Conservation (phyloP, 169 alveolate genomes). For the Hepatocystis sp. region DNA sequence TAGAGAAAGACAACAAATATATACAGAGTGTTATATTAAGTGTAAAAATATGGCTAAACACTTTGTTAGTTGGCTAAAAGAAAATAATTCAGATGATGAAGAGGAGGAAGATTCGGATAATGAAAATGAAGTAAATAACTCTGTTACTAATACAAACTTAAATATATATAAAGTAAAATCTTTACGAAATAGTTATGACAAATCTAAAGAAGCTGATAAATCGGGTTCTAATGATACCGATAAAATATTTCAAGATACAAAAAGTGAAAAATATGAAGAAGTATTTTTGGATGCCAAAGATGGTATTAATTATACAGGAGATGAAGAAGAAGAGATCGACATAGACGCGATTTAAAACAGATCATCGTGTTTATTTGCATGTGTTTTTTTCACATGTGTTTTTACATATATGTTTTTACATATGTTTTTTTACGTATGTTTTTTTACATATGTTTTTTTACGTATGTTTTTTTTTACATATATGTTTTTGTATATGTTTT, state of each 20-base stretch:
- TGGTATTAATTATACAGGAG: slow-evolving; percentile 64
- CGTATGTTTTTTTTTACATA: too few relatives aligned
- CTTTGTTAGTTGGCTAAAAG: slow-evolving; percentile 87
- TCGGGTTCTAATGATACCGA: slow-evolving; percentile 12
- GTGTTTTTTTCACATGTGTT: too few relatives aligned
- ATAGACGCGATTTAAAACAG: slow-evolving; percentile 52
- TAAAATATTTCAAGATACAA: slow-evolving; percentile 68
- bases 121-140: slow-evolving; percentile 36
- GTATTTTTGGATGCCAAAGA: slow-evolving; percentile 76
- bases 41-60: slow-evolving; percentile 87
- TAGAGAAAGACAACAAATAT: slow-evolving; percentile 66
- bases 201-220: slow-evolving; percentile 14
- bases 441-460: too few relatives aligned
- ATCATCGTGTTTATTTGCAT: too few relatives aligned
- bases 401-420: too few relatives aligned
- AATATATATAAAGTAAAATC: slow-evolving; percentile 44
- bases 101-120: slow-evolving; percentile 74
- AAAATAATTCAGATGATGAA: slow-evolving; percentile 80
- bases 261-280: slow-evolving; percentile 74
- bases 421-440: too few relatives aligned
- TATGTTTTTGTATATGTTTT: too few relatives aligned
- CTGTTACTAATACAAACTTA: slow-evolving; percentile 21
- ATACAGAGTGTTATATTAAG: slow-evolving; percentile 76
- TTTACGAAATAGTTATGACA: slow-evolving; percentile 56
- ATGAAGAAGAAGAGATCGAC: slow-evolving; percentile 65